Percentiles rank a stretch among this genome's conserved stretches.
Evolutionary conservation across 306 rosid species (phyloP).

Genomic region (Rosa persica): DNA sequence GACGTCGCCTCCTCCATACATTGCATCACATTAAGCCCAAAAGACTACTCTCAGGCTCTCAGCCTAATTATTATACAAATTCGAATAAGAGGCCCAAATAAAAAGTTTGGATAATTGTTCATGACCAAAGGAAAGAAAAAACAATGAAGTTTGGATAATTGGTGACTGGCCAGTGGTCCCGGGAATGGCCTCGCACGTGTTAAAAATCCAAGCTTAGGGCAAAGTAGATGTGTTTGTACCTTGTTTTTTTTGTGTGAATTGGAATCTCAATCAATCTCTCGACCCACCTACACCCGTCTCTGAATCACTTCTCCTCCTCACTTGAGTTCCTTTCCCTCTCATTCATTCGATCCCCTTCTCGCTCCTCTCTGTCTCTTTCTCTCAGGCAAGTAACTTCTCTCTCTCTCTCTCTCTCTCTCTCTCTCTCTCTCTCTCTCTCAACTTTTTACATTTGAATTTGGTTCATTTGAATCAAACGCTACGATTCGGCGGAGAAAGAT

Average conservation of each 20-base stretch:
- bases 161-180: background rate
- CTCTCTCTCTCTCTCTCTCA: slow-evolving; percentile 20
- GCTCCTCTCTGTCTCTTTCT: slow-evolving; percentile 18
- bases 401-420: slow-evolving; percentile 17
- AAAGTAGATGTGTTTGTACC: background rate
- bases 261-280: background rate
- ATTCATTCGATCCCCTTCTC: background rate
- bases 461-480: background rate
- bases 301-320: slow-evolving; percentile 14
- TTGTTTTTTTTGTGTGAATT: background rate
- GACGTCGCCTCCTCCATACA: too few relatives aligned
- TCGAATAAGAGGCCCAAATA: background rate
- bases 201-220: slow-evolving; percentile 3
- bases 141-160: background rate
- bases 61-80: background rate
- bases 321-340: background rate
- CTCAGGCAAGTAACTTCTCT: slow-evolving; percentile 31
- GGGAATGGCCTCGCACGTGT: slow-evolving; percentile 1
- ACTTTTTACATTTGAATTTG: slow-evolving; percentile 3
- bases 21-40: background rate
- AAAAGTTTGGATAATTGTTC: background rate
- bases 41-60: background rate
- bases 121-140: background rate
- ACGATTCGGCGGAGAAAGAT: slow-evolving; percentile 13
- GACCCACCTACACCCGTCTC: background rate